Evolutionary conservation across 306 rosid species (phyloP).

Genomic region (Gastrolobium bilobum): DNA sequence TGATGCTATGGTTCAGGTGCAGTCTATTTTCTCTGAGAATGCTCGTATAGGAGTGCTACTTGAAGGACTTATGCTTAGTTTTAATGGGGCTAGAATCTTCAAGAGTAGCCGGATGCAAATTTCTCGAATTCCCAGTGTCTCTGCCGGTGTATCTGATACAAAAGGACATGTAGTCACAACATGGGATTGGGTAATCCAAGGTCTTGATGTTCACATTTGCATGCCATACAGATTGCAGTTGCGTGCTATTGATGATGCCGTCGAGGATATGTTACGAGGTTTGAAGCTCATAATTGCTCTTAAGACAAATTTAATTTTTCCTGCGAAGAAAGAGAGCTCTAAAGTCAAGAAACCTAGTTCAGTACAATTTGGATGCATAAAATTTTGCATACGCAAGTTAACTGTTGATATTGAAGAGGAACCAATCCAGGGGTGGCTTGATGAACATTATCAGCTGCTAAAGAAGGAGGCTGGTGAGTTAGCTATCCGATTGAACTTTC

Average conservation of each 20-base stretch:
- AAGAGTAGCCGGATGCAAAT: constrained; percentile 99
- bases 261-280: constrained; percentile 94
- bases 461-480: constrained; percentile 93
- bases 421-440: constrained; percentile 99
- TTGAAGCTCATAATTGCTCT: constrained; percentile 86
- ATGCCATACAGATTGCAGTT: constrained; percentile 93
- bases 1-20: constrained; percentile 87
- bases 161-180: constrained; percentile 62
- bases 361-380: constrained; percentile 82
- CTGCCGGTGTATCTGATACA: constrained; percentile 64
- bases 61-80: constrained; percentile 90
- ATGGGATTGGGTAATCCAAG: constrained; percentile 99
- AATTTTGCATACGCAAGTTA: constrained; percentile 83
- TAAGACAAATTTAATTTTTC: constrained; percentile 84
- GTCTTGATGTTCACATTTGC: constrained; percentile 89
- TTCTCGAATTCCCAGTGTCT: constrained; percentile 84
- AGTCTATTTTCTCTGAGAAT: constrained; percentile 98
- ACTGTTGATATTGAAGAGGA: constrained; percentile 97
- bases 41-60: constrained; percentile 94
- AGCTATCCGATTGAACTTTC: constrained; percentile 85
- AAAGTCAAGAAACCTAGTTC: constrained; percentile 77
- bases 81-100: constrained; percentile 79
- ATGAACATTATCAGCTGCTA: constrained; percentile 91
- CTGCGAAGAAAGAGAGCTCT: constrained; percentile 75
- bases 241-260: constrained; percentile 95